Percentiles rank a stretch among this genome's conserved stretches.
These are phyloP conservation scores for Paramecium caudatum DNA, from an alignment of 73 alveolate species.

Conservation along the genomic window DNA sequence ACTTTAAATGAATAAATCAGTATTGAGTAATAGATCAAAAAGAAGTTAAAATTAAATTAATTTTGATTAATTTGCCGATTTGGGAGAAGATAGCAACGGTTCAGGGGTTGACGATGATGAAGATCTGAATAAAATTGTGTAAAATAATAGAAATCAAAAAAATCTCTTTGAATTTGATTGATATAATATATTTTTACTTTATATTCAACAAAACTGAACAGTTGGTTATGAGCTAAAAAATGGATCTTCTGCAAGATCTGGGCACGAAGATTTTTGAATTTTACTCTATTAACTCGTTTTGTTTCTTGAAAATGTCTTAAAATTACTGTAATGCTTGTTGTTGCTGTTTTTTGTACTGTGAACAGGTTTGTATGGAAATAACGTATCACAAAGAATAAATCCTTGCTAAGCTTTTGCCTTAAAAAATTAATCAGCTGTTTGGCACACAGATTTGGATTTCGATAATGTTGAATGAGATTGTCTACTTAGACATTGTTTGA, in stretches of 20 bases:
- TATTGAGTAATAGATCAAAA: conserved; percentile 53
- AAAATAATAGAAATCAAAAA: background rate
- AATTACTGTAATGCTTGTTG: conserved; percentile 20
- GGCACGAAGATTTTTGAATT: background rate
- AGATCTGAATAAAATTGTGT: background rate
- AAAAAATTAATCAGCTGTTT: conserved; percentile 4
- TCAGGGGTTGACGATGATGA: conserved; percentile 35
- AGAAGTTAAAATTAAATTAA: background rate
- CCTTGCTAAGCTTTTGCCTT: conserved; percentile 2
- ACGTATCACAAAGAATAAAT: background rate
- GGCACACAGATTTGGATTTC: conserved; percentile 26
- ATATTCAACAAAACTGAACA: background rate
- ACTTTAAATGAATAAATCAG: conserved; percentile 42
- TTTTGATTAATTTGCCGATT: background rate
- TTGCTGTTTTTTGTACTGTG: conserved; percentile 54
- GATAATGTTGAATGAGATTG: conserved; percentile 34
- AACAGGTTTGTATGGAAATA: conserved; percentile 28
- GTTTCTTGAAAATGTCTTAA: background rate
- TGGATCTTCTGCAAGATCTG: background rate
- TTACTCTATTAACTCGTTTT: conserved; percentile 1
- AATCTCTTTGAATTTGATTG: no score
- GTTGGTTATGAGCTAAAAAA: conserved; percentile 33
- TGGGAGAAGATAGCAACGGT: conserved; percentile 21
- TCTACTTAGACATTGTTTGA: conserved; percentile 33
- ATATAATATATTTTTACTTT: no score